Percentiles rank a stretch among this genome's conserved stretches.
Evolutionary conservation across 208 protist species (phyloP).

Genomic region (Novymonas esmeraldas): DNA sequence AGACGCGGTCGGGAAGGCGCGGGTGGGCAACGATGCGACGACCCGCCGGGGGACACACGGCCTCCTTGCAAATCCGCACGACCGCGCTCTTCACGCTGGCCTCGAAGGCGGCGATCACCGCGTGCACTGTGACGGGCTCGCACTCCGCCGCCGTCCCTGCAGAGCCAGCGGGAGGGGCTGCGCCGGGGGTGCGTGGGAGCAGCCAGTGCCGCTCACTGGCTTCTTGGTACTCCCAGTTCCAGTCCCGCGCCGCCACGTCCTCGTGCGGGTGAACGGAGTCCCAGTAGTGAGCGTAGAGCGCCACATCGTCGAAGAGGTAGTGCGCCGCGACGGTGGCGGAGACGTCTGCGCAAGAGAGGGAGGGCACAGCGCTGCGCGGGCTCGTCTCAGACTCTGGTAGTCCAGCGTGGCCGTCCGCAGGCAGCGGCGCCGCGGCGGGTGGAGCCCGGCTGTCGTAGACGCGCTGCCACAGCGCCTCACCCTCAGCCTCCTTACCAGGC

Average conservation of each 20-base stretch:
- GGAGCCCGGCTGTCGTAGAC: conserved; percentile 42
- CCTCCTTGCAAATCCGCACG: conserved; percentile 44
- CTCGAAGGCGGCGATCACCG: conserved; percentile 27
- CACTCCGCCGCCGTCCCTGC: not conserved
- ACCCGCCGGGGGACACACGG: conserved; percentile 29
- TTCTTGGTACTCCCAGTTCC: conserved; percentile 58
- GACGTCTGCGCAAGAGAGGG: not conserved
- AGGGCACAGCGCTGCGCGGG: not conserved
- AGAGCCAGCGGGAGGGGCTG: not conserved
- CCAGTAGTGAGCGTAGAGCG: conserved; percentile 59
- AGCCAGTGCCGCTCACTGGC: conserved; percentile 33
- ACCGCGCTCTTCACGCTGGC: conserved; percentile 32
- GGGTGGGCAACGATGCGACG: conserved; percentile 32
- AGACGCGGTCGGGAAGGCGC: conserved; percentile 23
- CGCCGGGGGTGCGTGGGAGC: not conserved
- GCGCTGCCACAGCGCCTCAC: conserved; percentile 28
- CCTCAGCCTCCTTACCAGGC: not conserved
- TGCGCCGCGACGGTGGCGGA: not conserved
- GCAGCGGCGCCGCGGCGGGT: conserved; percentile 1
- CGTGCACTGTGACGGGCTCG: not conserved
- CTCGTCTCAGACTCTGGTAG: not conserved
- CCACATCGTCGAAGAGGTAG: conserved; percentile 26
- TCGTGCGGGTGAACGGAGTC: not conserved
- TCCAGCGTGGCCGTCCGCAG: not conserved
- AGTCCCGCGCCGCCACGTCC: conserved; percentile 17